A percentile compares a stretch with the other conserved stretches of the same genome.
Evolutionary conservation across 345 rosid species (phyloP).

Genomic region (Sisymbrium irio): DNA sequence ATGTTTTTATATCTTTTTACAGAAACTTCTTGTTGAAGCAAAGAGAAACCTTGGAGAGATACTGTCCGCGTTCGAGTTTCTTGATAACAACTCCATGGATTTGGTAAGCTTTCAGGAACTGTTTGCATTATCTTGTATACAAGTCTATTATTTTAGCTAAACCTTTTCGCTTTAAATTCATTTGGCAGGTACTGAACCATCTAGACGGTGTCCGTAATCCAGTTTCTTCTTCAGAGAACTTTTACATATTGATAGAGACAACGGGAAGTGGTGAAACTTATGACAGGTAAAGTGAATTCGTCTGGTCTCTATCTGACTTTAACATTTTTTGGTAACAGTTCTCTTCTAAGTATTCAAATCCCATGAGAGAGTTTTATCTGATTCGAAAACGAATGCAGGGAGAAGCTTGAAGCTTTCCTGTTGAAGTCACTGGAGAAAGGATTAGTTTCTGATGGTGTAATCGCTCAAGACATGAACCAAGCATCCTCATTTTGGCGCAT

Average conservation of each 20-base stretch:
- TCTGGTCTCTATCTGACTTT: background rate
- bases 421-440: constrained; percentile 74
- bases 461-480: constrained; percentile 94
- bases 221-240: constrained; percentile 62
- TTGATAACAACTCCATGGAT: constrained; percentile 73
- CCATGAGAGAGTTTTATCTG: background rate
- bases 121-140: constrained; percentile 2
- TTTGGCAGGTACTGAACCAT: constrained; percentile 62
- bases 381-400: constrained; percentile 44
- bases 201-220: constrained; percentile 91
- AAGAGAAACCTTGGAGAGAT: constrained; percentile 91
- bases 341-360: constrained; percentile 9
- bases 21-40: constrained; percentile 86
- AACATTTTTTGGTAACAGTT: background rate
- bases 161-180: background rate
- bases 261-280: constrained; percentile 73
- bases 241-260: constrained; percentile 86
- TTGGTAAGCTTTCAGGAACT: constrained; percentile 47
- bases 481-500: constrained; percentile 88
- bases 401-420: constrained; percentile 89
- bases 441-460: constrained; percentile 82
- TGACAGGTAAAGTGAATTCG: constrained; percentile 48
- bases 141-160: constrained; percentile 5
- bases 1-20: constrained; percentile 4
- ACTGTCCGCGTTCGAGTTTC: constrained; percentile 88